Evolutionary conservation across 768 basidiomycete species (phyloP).

Genomic region (Fomitopsis pulvina): DNA sequence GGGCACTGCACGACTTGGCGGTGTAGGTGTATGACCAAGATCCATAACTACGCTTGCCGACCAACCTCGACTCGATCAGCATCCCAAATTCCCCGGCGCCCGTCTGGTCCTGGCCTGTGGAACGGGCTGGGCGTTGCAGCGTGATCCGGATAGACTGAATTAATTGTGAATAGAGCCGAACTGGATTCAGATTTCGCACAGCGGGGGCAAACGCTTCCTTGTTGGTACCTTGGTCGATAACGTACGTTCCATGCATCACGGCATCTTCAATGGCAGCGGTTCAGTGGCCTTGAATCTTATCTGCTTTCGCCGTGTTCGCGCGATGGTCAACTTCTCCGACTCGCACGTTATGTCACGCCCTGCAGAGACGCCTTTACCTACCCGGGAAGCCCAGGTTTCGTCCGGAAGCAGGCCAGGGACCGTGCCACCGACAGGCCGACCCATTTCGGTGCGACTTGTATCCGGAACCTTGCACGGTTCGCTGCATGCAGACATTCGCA

Average conservation of each 20-base stretch:
- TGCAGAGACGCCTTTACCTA: conserved; percentile 10
- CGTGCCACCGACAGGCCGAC: conserved; percentile 5
- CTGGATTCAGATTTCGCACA: not conserved
- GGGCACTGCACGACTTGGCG: not conserved
- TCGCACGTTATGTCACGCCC: conserved; percentile 17
- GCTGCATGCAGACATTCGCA: conserved; percentile 11
- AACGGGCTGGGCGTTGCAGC: not conserved
- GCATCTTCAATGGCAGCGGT: conserved; percentile 15
- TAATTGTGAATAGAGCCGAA: not conserved
- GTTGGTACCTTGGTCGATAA: conserved; percentile 5
- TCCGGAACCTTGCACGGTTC: conserved; percentile 6
- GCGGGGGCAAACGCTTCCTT: not conserved
- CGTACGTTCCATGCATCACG: conserved; percentile 17
- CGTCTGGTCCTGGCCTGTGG: not conserved
- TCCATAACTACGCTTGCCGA: no score
- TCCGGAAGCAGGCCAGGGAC: conserved; percentile 14
- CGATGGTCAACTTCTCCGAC: conserved; percentile 8
- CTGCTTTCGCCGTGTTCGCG: conserved; percentile 10
- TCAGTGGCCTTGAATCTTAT: conserved; percentile 17
- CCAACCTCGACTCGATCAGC: not conserved
- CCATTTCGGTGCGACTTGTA: conserved; percentile 16
- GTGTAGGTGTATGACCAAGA: no score
- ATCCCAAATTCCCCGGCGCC: not conserved
- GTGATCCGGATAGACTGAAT: not conserved
- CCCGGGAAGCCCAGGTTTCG: conserved; percentile 14